Conservation (phyloP, 176 grass and related monocot species). For the Puya raimondii region DNA sequence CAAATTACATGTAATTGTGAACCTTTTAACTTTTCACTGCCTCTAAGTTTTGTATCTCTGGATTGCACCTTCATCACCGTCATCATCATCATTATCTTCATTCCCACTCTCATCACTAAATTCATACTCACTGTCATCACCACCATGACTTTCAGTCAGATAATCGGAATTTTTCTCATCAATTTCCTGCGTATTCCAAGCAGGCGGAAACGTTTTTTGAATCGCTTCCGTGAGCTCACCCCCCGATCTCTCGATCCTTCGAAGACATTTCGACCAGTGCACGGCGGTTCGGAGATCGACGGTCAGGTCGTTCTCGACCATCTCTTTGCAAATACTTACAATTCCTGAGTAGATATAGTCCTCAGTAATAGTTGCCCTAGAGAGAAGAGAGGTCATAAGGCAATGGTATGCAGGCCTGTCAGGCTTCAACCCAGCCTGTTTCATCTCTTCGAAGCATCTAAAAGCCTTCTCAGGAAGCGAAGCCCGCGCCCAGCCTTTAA, state of each 20-base stretch:
- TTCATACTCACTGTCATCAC: constrained; percentile 36
- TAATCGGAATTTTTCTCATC: constrained; percentile 26
- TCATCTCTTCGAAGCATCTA: constrained; percentile 82
- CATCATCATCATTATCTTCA: constrained; percentile 20
- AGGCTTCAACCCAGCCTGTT: constrained; percentile 47
- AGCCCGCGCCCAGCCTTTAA: constrained; percentile 79
- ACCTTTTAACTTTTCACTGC: background rate
- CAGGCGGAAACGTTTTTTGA: constrained; percentile 85
- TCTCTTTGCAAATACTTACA: constrained; percentile 78
- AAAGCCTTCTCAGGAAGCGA: constrained; percentile 79
- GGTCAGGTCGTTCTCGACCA: constrained; percentile 71
- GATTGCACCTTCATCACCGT: background rate
- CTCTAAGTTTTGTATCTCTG: constrained; percentile 19
- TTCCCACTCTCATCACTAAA: constrained; percentile 27
- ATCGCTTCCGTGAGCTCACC: constrained; percentile 88
- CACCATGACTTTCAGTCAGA: constrained; percentile 18
- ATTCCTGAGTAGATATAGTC: constrained; percentile 65
- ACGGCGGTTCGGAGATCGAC: constrained; percentile 74
- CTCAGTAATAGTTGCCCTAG: constrained; percentile 57
- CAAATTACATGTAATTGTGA: background rate
- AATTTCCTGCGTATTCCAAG: constrained; percentile 70
- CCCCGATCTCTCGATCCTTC: constrained; percentile 71
- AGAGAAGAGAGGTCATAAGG: constrained; percentile 81
- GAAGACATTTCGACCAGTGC: constrained; percentile 87
- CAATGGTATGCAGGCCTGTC: constrained; percentile 90